Evolutionary conservation across 345 rosid genomes (phyloP), one percentile per base, ranked within the genome.

Genomic region (Ceriops decandra): DNA sequence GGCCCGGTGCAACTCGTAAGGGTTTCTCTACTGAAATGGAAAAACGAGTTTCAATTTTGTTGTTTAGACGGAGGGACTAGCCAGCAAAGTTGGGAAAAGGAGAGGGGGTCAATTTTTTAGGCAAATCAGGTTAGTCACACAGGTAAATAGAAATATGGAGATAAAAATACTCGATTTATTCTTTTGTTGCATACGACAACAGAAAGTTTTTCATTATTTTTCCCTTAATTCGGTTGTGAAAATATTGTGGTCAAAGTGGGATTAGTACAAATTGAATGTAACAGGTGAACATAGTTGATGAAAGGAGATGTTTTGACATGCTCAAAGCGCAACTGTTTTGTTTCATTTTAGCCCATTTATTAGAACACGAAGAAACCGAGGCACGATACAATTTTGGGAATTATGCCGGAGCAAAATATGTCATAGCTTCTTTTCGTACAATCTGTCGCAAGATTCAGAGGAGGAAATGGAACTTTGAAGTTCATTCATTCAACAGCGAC

Each of bases 371-470:
- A 42, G 47, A 42, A 42, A 42, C 47, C 3, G 4, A 11, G 47
- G 47, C 16, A 11, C 17, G 46, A 36, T 8, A 36, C 2, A 36
- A 36, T 2, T 1, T 2, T 9, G 38, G 38, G 7, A 35, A 6
- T 35, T 35, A 1, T 35, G 38, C 38, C 0, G 38, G 11, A 35
- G 38, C 38, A 35, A 35, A 35, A 7, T 7, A 6, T 35, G 7
- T 0, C 72, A 21, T 80, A 90, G 49, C 92, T 90, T n/a, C 96
- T 6, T 33, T 33, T 33, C 6, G 35, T 33, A 33, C 35, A 6
- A 33, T 33, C 35, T 0, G 35, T 33, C 35, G 7, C 6, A 0
- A 33, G 36, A 33, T 33, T 33, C 36, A 33, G 36, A 33, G 10
- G 36, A 33, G 9, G 36, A 33, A 33, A 33, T 33, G 36, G 9